Conservation (phyloP, 169 alveolate species). For the Toxoplasma gondii region DNA sequence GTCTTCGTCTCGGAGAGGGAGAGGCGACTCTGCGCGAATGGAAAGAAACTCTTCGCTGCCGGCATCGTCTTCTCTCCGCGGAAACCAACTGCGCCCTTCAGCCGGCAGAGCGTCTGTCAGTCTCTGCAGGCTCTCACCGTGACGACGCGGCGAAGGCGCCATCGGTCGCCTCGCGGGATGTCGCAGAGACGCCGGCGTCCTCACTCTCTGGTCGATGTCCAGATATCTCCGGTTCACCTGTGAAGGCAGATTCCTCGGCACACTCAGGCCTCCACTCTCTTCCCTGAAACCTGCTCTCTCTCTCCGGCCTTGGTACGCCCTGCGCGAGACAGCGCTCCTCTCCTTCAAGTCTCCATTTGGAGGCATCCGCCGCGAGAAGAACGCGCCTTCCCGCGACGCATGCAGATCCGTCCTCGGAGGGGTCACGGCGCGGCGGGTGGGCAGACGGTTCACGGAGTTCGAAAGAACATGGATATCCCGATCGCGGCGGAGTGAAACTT, state of each 20-base stretch:
- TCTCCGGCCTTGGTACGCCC: no score
- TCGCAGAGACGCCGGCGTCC: neutral
- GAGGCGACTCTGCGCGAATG: neutral
- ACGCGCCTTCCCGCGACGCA: neutral
- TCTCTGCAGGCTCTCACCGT: neutral
- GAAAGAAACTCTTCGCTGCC: constrained; percentile 13
- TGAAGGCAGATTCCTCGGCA: neutral
- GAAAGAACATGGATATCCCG: no score
- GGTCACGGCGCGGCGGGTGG: neutral
- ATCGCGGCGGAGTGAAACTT: no score
- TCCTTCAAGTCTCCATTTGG: no score
- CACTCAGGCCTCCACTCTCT: neutral
- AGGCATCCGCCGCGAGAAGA: neutral
- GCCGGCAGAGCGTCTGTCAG: neutral
- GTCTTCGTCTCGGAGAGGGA: no score
- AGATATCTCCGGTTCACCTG: neutral
- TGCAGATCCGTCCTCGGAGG: neutral
- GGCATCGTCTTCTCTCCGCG: neutral
- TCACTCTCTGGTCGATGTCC: neutral
- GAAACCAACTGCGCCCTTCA: neutral
- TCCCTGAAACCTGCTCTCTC: neutral
- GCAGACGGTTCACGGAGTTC: no score
- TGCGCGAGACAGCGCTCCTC: no score
- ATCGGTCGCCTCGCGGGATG: no score
- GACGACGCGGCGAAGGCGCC: neutral